Base-by-base conservation (phyloP, 1,139 yeast genomes). In the Saccharomyces pastorianus region DNA sequence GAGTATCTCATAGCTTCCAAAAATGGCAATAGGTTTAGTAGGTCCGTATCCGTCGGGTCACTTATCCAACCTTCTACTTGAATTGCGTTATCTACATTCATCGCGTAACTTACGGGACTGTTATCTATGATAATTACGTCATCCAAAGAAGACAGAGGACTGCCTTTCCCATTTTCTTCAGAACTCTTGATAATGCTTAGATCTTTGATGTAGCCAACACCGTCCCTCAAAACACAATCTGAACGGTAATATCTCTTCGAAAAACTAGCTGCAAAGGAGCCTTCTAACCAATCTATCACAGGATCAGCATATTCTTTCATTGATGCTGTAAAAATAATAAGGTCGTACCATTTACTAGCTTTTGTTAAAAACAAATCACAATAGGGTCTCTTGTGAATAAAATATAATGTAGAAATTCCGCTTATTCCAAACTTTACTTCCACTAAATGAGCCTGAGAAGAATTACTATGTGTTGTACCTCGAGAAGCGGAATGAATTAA, bases 1-100 rank as follows among this genome's bases (percentile, higher is more conserved):
- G 93, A 82, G 59, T 82, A 80, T 56, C 96, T 78, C 63, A 93
- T 72, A 34, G 96, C 87, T 63, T 86, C 83, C 53, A 93, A 74
- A 67, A 93, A 73, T 1, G 99, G 98, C 51, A 93, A 71, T 53
- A 93, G 72, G 63, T 88, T 84, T 68, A 93, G 73, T 55, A 93
- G 74, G 64, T 89, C 96, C 26, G 84, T 77, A 67, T 93, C 99
- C 49, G 85, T 81, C 23, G 95, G 96, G 71, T 93, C 99, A 64
- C 88, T 89, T 59, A 93, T 89, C 99, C 99, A 93, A 48, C 99
- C 98, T 71, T 91, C 97, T 23, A 93, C 89, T 73, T 86, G 83
- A 41, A 93, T 84, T 0, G 96, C 99, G 67, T 93, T 93, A 61
- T 84, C 83, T 59, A 84, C 88, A 67, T 93, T 93, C 67, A 82